Evolutionary conservation across 805 yeast species (phyloP), one percentile per base, ranked within the genome.

Genomic region (Metschnikowia vanudenii): DNA sequence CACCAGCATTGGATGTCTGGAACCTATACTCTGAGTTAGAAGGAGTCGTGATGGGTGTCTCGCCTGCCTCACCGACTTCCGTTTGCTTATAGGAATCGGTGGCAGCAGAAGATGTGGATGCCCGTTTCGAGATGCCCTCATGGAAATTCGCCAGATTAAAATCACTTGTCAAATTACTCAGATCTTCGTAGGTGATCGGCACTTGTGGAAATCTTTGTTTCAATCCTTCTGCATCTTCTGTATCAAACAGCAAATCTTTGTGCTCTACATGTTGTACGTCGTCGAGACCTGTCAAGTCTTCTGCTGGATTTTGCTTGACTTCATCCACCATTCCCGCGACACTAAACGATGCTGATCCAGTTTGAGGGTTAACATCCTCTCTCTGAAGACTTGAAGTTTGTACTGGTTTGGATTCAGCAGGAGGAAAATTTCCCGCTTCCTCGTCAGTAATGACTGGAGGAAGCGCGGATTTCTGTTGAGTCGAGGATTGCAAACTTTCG

Each of bases 21-120:
- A 70, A 73, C 45, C 71, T 73, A 63, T 69, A 75, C 17, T 76
- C 82, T 0, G 81, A 75, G 36, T 68, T 69, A 38, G 69, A 62
- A 16, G 78, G 78, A 37, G 82, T 63, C 43, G 79, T 76, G 17
- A 74, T 66, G 1, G 79, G 78, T 1, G 82, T 76, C 43, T 74
- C 76, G 14, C 53, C 60, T 3, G 58, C 57, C 41, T 74, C 75
- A 16, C 52, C 56, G 3, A 57, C 60, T 11, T 62, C 73, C 1
- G 54, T 56, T 22, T 56, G 58, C 39, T 57, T 57, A 46, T 56
- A 61, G 3, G 55, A 56, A 14, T 59, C 65, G 7, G 72, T 61
- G 7, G 59, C 54, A 17, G 59, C 66, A n/a, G 69, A 62, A 14
- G 75, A 71, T 3, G 64, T 40, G 14, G 50, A 52, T 18, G 2